Base-by-base conservation (phyloP, 495 filamentous ascomycete species). In the Friedmanniomyces simplex region DNA sequence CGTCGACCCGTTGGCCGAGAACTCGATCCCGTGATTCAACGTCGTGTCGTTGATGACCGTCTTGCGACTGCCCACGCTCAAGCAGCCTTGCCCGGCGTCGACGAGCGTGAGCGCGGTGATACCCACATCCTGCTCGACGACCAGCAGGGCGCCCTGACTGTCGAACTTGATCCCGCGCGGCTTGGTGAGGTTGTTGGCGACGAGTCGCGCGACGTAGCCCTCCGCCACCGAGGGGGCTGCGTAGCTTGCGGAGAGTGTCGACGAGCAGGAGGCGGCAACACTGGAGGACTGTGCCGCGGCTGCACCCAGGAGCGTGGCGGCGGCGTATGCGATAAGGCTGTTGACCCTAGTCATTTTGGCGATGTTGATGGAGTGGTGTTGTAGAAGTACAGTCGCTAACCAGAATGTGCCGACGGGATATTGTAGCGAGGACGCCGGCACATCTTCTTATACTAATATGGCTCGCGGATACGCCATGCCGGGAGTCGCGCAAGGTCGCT, bases 1-100 rank as follows among this genome's bases (percentile, higher is more conserved):
- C 1, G 77, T 84, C 32, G 65, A 71, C 21, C 82, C 83, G 64
- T 87, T 82, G 3, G 55, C 50, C 1, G 81, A 83, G 25, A 89
- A 63, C 32, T 79, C 77, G 30, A 89, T 74, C 16, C 86, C 86
- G 63, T 89, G 86, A 61, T 83, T 83, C 11, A 86, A 69, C 74
- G 82, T 32, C 20, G 54, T 51, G 46, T 68, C 62, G 25, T 61
- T 53, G 30, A 68, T 56, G 22, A 73, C 69, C 18, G 59, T 60
- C 18, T 37, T 56, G 2, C 58, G 54, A 12, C 54, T 45, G 8
- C 45, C 50, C 3, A 60, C 66, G 34, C 56, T 69, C 5, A 84
- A 52, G 60, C 82, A 86, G 14, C 73, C 76, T 18, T 75, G 67
- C 22, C 74, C 76, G 14, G 73, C 63, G 26, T 81, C 78, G 3